Base-by-base conservation (phyloP, 2,329 filamentous ascomycete species). In the Emericellopsis atlantica region DNA sequence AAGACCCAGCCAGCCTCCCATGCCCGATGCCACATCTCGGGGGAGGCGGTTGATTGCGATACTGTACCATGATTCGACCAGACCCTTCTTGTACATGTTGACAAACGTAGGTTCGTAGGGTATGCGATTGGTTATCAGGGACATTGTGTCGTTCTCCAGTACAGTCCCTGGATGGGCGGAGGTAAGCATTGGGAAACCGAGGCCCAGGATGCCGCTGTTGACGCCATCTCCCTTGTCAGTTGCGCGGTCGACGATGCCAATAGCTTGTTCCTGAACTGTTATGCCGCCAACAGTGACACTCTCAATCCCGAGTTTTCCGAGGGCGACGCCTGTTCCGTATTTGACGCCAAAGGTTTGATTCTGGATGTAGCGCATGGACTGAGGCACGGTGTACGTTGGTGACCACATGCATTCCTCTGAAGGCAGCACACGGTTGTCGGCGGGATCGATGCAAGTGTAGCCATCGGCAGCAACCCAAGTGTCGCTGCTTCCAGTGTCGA, bases 31-130 rank as follows among this genome's bases (percentile, higher is more conserved):
- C 3, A 34, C 18, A 32, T 50, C 44, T 11, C 35, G 24, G 1
- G 37, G 32, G 2, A 44, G 38, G n/a, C 44, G 42, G 11, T 51
- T 46, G 2, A 52, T 38, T 6, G 49, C 50, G 15, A 52, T 21
- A 40, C 46, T 51, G 43, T 49, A 52, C 43, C 44, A 51, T 5
- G 50, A 32, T n/a, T 50, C 46, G 11, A 47, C 38, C 15, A 46
- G 42, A 3, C 31, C 41, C 24, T 41, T 29, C 40, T 47, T 47
- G 37, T 46, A 44, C 44, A 47, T 47, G 40, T 23, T 46, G 32
- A 45, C 43, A 36, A 47, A 49, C 16, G 42, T 15, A 4, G 47
- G 45, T 12, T 49, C 42, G 39, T 47, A 46, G 1, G 44, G 35
- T 26, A 35, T 43, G 2, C 45, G 40, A 32, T 46, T 46, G 5